Base-by-base conservation (phyloP, 139 green algal genomes). In the Chlamydomonas sp. region DNA sequence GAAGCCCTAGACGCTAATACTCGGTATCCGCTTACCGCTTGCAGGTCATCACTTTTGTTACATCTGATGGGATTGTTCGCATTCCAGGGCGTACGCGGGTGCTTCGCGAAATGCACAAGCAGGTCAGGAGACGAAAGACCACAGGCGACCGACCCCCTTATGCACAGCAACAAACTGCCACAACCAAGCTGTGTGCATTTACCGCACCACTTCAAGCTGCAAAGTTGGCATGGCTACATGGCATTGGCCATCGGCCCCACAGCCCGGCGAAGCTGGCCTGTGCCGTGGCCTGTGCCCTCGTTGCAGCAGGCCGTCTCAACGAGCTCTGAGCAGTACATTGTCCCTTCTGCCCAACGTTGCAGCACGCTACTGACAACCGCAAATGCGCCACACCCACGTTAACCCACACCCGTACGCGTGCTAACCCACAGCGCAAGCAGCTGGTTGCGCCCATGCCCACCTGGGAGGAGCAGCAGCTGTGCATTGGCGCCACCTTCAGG, bases 381-480 rank as follows among this genome's bases (percentile, higher is more conserved):
- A 76, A 12, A 76, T 76, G 16, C 69, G 5, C 16, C n/a, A 6
- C 20, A 15, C 9, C 12, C 71, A 18, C 12, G 3, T 20, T 3
- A 5, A 77, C 4, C 71, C 20, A 5, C 58, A 18, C 9, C 58
- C 68, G 14, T 74, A 6, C 58, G 3, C 58, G 9, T 16, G 5
- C 9, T 77, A 74, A 17, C 68, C 10, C 57, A n/a, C 61, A 84
- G 63, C 10, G 64, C 49, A 87, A 87, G 83, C 31, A 57, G n/a
- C 83, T 87, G 15, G 73, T 89, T 4, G 57, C 18, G 4, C 84
- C 87, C 64, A 96, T 97, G 84, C 95, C 95, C 7, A 94, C 90
- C 3, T 90, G 86, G 79, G 88, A 95, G 14, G 92, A 97, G 76
- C 94, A 97, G 86, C 92, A 92, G 2, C 88, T 98, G 4, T 98